Percentiles rank a stretch among this genome's conserved stretches.
phyloP scores from a whole-genome alignment of 208 protist genomes.

The Acanthamoeba sp. region DNA sequence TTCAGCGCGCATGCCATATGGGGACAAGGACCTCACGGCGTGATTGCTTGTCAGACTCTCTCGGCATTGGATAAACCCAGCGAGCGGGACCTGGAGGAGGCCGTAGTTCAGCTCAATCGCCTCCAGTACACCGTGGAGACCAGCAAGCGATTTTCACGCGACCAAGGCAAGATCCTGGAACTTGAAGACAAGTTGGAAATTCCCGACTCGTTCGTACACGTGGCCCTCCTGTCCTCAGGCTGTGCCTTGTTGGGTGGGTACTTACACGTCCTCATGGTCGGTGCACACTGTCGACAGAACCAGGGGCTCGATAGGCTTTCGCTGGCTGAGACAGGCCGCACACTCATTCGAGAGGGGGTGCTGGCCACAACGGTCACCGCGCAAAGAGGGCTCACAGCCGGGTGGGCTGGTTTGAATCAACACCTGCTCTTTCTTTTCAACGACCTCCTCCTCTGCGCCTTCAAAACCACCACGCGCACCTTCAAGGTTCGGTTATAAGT shows the following conservation, averaged over 20 bases:
- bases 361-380: not conserved
- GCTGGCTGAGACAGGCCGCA: not conserved
- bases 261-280: not conserved
- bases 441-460: not conserved
- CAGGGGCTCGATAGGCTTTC: not conserved
- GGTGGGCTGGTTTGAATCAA: not conserved
- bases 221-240: not conserved
- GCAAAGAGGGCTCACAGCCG: not conserved
- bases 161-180: conserved; percentile 36
- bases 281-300: not conserved
- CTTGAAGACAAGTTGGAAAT: not conserved
- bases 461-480: conserved; percentile 42
- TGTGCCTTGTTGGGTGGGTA: not conserved
- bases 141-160: not conserved
- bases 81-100: not conserved
- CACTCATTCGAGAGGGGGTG: conserved; percentile 2
- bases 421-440: conserved; percentile 28
- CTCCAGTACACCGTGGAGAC: conserved; percentile 26
- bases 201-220: not conserved
- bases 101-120: not conserved
- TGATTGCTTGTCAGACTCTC: not conserved
- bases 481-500: not conserved
- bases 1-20: too few relatives aligned
- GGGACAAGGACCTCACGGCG: not conserved
- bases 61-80: not conserved